phyloP scores from a whole-genome alignment of 495 filamentous ascomycete genomes.

The Polyplosphaeria fusca region DNA sequence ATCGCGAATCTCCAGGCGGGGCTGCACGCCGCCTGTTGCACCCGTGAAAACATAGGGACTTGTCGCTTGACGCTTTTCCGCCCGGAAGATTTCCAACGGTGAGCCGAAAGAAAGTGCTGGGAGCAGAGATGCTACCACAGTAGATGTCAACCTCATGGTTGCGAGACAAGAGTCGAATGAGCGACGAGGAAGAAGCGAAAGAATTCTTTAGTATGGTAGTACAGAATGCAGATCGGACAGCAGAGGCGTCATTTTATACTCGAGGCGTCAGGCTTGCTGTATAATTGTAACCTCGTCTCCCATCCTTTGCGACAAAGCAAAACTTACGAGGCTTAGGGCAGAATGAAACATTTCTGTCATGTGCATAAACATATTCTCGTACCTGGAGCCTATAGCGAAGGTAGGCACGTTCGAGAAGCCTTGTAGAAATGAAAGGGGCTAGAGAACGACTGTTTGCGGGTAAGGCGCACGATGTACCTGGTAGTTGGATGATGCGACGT shows the following conservation, averaged over 20 bases:
- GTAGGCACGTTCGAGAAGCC: background rate
- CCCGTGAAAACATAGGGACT: constrained; percentile 31
- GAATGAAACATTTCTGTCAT: background rate
- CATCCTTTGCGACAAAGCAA: no score
- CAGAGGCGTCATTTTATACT: background rate
- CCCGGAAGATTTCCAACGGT: background rate
- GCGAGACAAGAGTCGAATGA: no score
- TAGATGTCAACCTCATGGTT: constrained; percentile 9
- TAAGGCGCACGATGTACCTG: constrained; percentile 2
- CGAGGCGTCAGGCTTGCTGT: background rate
- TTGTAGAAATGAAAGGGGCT: background rate
- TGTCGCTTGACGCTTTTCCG: constrained; percentile 6
- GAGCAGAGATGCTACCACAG: constrained; percentile 12
- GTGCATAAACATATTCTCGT: background rate
- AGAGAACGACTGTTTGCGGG: background rate
- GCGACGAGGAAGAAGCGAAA: background rate
- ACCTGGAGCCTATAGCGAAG: background rate
- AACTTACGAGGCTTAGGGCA: background rate
- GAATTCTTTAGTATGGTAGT: background rate
- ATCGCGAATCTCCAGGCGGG: constrained; percentile 37
- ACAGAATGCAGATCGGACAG: background rate
- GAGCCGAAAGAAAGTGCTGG: constrained; percentile 1
- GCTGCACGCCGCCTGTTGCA: constrained; percentile 27
- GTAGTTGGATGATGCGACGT: constrained; percentile 2
- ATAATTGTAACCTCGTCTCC: no score